phyloP scores from a whole-genome alignment of 2,329 filamentous ascomycete species.

The Curvularia hawaiiensis region DNA sequence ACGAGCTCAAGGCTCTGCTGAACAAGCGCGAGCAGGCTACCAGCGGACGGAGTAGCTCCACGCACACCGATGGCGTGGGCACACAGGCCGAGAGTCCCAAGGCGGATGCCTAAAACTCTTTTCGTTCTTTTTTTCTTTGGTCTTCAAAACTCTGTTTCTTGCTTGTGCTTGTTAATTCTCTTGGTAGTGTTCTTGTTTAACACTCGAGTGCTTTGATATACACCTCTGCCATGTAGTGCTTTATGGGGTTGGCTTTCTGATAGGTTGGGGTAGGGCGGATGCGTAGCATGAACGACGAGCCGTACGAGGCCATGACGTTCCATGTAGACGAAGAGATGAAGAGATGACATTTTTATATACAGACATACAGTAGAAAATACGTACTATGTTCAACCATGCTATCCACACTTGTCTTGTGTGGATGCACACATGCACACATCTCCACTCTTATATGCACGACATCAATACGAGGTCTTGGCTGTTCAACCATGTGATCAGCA shows the following conservation, averaged over 20 bases:
- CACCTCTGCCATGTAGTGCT: neutral
- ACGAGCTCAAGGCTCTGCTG: constrained; percentile 42
- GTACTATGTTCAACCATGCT: constrained; percentile 9
- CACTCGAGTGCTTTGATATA: neutral
- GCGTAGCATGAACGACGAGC: neutral
- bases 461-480: neutral
- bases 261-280: neutral
- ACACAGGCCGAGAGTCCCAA: constrained; percentile 38
- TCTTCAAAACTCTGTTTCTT: constrained; percentile 4
- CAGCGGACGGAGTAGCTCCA: constrained; percentile 43
- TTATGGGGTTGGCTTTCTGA: neutral
- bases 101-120: constrained; percentile 34
- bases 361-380: neutral
- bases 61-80: constrained; percentile 47
- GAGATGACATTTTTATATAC: neutral
- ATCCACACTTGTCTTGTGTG: neutral
- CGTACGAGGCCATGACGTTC: neutral
- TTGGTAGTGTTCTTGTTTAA: neutral
- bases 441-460: neutral
- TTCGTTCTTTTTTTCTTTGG: constrained; percentile 18
- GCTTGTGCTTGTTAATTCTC: neutral
- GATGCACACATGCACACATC: neutral
- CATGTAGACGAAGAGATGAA: constrained; percentile 7
- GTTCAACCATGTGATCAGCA: neutral
- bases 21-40: constrained; percentile 43